Base-by-base conservation (phyloP, 495 filamentous ascomycete genomes). In the Parathielavia appendiculata region DNA sequence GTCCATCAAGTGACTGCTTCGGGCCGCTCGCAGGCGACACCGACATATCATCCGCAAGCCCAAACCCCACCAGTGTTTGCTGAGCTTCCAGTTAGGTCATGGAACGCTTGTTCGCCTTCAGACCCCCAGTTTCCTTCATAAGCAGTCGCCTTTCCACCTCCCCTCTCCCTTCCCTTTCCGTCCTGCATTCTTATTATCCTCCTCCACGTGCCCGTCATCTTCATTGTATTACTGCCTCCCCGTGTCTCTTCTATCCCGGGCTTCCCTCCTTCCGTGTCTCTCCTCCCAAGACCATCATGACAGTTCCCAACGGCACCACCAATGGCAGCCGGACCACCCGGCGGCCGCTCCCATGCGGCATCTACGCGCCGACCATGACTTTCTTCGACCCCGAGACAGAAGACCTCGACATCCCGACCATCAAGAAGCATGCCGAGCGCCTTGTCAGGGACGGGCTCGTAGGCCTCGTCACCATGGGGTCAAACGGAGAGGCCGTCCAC, bases 321-420 rank as follows among this genome's bases (percentile, higher is more conserved):
- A 75, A 72, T 55, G 64, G 66, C 47, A 71, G 73, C 65, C 65
- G 66, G 62, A 65, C 72, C 61, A 44, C 75, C 38, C 74, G 72
- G 54, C 83, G 84, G 45, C 82, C 88, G 60, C 84, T 95, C 50
- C 88, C 87, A 14, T 85, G 86, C 62, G 91, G 91, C 66, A 91
- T 92, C 69, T 95, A 93, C 72, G 87, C 88, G 59, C 91, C 91
- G 19, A 92, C 88, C 34, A 90, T 92, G 83, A 93, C 90, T 60
- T 93, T 95, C 75, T 95, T 96, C 76, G 79, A 92, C 66, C 79
- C 85, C 14, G 76, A 81, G 35, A 91, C 87, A 46, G 90, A 96
- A 72, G 86, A 93, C 17, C 81, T 96, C 65, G 90, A 96, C 66
- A 81, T 89, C 62, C 79, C 85, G 6, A 80, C 85, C 56, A 87